phyloP scores from a whole-genome alignment of 352 stramenopile genomes.

The Plasmopara halstedii region DNA sequence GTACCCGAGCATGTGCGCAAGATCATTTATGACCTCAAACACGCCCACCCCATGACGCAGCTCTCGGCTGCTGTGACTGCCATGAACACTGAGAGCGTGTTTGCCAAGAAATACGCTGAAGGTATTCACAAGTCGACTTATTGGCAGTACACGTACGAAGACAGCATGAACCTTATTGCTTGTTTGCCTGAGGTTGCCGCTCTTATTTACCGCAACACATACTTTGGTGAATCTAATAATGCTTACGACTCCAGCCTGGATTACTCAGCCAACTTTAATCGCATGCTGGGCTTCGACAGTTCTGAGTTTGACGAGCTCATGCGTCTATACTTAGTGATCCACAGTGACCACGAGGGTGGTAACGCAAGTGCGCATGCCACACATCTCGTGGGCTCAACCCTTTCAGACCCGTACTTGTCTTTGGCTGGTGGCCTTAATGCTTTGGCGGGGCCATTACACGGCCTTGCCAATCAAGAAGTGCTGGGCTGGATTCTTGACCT shows the following conservation, averaged over 20 bases:
- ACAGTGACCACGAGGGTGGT: conserved; percentile 98
- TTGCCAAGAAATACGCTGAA: conserved; percentile 95
- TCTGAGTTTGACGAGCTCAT: conserved; percentile 98
- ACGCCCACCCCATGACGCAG: conserved; percentile 99
- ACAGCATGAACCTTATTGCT: conserved; percentile 97
- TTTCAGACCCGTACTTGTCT: conserved; percentile 97
- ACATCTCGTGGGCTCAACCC: conserved; percentile 96
- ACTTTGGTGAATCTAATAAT: conserved; percentile 93
- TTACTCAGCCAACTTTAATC: conserved; percentile 98
- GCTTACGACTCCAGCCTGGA: conserved; percentile 93
- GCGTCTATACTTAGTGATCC: conserved; percentile 98
- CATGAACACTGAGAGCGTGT: conserved; percentile 94
- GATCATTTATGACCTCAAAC: conserved; percentile 94
- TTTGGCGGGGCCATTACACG: conserved; percentile 96
- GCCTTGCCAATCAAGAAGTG: conserved; percentile 99
- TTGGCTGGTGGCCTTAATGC: conserved; percentile 96
- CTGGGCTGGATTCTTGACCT: conserved; percentile 91
- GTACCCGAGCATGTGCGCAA: conserved; percentile 94
- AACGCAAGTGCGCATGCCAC: conserved; percentile 98
- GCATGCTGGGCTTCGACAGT: conserved; percentile 97
- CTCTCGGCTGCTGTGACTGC: conserved; percentile 92
- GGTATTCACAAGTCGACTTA: conserved; percentile 98
- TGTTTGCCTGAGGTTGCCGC: conserved; percentile 96
- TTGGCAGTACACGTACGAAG: conserved; percentile 96
- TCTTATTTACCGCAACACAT: conserved; percentile 98